phyloP scores from a whole-genome alignment of 345 rosid species.

The Moringa oleifera region DNA sequence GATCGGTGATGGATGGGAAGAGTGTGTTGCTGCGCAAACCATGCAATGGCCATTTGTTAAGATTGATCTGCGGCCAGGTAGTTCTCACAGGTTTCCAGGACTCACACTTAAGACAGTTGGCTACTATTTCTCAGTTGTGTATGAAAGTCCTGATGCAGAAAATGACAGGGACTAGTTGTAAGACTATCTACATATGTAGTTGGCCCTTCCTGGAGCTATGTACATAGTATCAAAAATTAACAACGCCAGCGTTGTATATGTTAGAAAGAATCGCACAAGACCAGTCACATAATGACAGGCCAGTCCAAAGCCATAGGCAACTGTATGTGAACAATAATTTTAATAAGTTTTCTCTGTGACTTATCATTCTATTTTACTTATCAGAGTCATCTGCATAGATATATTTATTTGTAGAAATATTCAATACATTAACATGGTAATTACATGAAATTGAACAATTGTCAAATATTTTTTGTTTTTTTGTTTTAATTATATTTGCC shows the following conservation, averaged over 20 bases:
- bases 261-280: not conserved
- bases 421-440: too few species aligned
- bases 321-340: too few species aligned
- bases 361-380: too few species aligned
- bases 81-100: conserved; percentile 78
- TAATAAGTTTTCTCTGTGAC: too few species aligned
- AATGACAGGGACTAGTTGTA: conserved; percentile 19
- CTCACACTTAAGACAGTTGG: conserved; percentile 60
- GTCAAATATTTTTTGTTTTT: too few species aligned
- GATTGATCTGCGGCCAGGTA: conserved; percentile 55
- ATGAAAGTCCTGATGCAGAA: conserved; percentile 38
- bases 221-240: conserved; percentile 11
- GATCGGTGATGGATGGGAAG: conserved; percentile 91
- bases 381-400: too few species aligned
- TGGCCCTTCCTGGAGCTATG: conserved; percentile 10
- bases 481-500: too few species aligned
- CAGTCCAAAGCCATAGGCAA: too few species aligned
- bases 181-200: conserved; percentile 4
- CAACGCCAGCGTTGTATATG: not conserved
- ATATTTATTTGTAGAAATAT: too few species aligned
- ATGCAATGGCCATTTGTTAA: conserved; percentile 87
- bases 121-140: conserved; percentile 58
- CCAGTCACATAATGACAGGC: too few species aligned
- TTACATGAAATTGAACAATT: too few species aligned
- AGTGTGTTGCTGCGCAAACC: conserved; percentile 74